Evolutionary conservation across 441 rosid species (phyloP), one percentile per base, ranked within the genome.

Genomic region (Macaranga tanarius): DNA sequence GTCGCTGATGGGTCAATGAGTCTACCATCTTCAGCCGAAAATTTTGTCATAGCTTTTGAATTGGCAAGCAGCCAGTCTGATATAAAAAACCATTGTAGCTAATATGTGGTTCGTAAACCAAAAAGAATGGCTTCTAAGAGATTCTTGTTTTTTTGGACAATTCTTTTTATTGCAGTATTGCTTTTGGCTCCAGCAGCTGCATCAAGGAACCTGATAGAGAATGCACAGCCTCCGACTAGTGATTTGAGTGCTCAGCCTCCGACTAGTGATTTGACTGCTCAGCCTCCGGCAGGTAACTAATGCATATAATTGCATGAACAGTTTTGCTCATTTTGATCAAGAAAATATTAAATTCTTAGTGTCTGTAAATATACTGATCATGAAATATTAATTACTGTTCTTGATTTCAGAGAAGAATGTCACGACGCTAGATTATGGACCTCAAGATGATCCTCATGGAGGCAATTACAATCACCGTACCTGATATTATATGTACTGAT

Each of bases 381-480:
- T 34, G 38, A 34, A 34, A 34, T 34, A 5, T 34, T 34, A 4
- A 5, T 34, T 34, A 4, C 7, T 34, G 38, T 34, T 34, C 7
- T 34, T 34, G 6, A 34, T 34, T 34, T 34, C 38, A 34, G 38
- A 34, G 38, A 34, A 34, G 2, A 31, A 31, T 1, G 38, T 4
- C 38, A 31, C 0, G 38, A 34, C 0, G 38, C 38, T 34, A 34
- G 38, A 34, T 34, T 34, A 34, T 34, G 38, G 5, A 20, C 48
- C 71, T n/a, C 71, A 52, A 52, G 71, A 67, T 52, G 48, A 34
- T 11, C 71, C 71, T 38, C 31, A 31, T 11, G 71, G 71, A 31
- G 71, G 60, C 60, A 67, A 67, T 67, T 67, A 67, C 28, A 7
- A 34, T 31, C 4, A 34, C 19, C 45, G 25, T 7, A 62, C 16